These are phyloP conservation scores for Ceratocystis cacaofunesta DNA, from an alignment of 2,329 filamentous ascomycete genomes.

Conservation along the genomic window DNA sequence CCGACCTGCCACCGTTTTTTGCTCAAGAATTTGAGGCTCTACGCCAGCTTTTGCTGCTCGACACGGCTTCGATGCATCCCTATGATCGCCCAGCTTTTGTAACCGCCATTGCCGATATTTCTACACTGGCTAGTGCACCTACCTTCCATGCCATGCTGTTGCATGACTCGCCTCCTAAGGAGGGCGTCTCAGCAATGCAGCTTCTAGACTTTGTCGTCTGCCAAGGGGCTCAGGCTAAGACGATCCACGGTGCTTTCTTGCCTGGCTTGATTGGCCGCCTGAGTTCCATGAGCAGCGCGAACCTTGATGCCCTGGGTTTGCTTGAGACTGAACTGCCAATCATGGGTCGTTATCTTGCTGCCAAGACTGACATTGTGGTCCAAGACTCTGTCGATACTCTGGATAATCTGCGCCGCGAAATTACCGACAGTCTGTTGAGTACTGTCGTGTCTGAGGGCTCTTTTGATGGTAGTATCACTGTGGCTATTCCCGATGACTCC, in stretches of 20 bases:
- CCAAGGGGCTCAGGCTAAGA: constrained; percentile 24
- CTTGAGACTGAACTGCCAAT: constrained; percentile 51
- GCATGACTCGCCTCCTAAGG: constrained; percentile 24
- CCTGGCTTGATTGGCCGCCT: constrained; percentile 41
- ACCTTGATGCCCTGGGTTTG: constrained; percentile 44
- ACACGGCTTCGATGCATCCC: constrained; percentile 17
- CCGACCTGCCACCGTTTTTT: constrained; percentile 35
- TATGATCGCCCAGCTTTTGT: constrained; percentile 7
- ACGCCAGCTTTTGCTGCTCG: constrained; percentile 36
- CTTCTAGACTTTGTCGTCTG: constrained; percentile 34
- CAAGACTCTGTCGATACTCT: constrained; percentile 36
- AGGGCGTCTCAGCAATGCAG: constrained; percentile 26
- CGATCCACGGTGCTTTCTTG: constrained; percentile 29
- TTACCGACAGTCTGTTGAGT: constrained; percentile 20
- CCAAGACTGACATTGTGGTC: constrained; percentile 34
- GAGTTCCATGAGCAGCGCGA: constrained; percentile 35
- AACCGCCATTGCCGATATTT: constrained; percentile 24
- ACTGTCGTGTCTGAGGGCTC: background rate
- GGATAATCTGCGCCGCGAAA: constrained; percentile 32
- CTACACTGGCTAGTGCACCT: constrained; percentile 34
- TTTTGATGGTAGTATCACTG: background rate
- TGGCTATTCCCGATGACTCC: background rate
- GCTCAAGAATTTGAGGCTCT: constrained; percentile 41
- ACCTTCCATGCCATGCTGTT: constrained; percentile 31
- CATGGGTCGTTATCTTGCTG: constrained; percentile 40